Percentiles rank a stretch among this genome's conserved stretches.
phyloP scores from a whole-genome alignment of 1,284 basidiomycete genomes.

The Rhodotorula sp. region DNA sequence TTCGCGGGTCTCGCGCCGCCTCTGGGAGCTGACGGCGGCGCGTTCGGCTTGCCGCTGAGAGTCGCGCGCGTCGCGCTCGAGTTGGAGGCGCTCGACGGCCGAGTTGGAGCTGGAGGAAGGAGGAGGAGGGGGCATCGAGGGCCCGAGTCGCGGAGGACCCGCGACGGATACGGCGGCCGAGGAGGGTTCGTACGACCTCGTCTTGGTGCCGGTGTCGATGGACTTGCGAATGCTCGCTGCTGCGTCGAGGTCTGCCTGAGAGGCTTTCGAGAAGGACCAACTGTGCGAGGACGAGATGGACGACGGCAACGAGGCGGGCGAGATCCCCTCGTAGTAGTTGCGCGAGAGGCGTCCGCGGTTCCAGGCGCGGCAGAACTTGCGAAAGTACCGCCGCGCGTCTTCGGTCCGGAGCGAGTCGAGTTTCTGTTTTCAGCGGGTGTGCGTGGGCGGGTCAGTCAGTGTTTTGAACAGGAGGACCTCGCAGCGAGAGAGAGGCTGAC shows the following conservation, averaged over 20 bases:
- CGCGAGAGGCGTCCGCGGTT: constrained; percentile 26
- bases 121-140: constrained; percentile 15
- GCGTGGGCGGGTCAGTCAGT: neutral
- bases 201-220: constrained; percentile 28
- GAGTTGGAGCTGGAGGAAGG: neutral
- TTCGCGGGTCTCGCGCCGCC: constrained; percentile 15
- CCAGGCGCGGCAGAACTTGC: constrained; percentile 29
- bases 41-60: neutral
- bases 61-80: constrained; percentile 17
- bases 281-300: constrained; percentile 29
- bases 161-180: neutral
- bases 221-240: constrained; percentile 33
- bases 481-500: constrained; percentile 1
- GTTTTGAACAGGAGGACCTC: neutral
- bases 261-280: constrained; percentile 36
- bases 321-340: constrained; percentile 38
- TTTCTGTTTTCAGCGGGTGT: neutral
- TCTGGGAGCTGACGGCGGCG: neutral
- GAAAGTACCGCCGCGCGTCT: constrained; percentile 35
- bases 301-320: constrained; percentile 28
- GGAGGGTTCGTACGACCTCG: constrained; percentile 15
- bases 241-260: constrained; percentile 37
- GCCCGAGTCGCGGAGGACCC: constrained; percentile 16
- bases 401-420: constrained; percentile 31
- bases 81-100: constrained; percentile 24